Evolutionary conservation across 208 protist species (phyloP), one percentile per base, ranked within the genome.

Genomic region (Acanthamoeba rhysodes): DNA sequence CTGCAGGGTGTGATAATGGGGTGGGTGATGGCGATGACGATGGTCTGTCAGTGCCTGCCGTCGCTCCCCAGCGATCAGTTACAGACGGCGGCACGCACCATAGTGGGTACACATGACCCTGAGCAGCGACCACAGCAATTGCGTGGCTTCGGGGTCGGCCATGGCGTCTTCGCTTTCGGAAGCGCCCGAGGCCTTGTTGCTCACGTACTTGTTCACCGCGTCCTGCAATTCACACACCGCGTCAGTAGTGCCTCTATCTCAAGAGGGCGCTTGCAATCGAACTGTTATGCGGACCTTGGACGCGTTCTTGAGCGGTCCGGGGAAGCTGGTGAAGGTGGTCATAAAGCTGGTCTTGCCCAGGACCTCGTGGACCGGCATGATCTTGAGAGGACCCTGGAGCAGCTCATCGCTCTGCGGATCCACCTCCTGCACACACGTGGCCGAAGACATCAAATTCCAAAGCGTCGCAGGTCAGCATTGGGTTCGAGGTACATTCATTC

Each of bases 81-180:
- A 41, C 37, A 41, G 37, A 41, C 37, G 37, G 37, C 37, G 66
- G 0, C 10, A 85, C 76, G 20, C 45, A 85, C 76, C 80, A 59
- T 88, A 88, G 50, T 88, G 80, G 22, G 41, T 64, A 48, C 80
- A 88, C 80, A 88, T 88, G n/a, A 88, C 34, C 80, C 59, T 88
- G 50, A 88, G 53, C 80, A 88, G 80, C 2, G 50, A 24, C 80
- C 80, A 88, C 80, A 88, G 34, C 8, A 88, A 48, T 8, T 88
- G 80, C 22, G 53, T 41, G 24, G 20, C 80, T 41, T 88, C 80
- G 16, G 80, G 53, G 34, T 66, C 41, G n/a, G 53, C 53, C 27
- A 66, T 64, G 8, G 41, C 80, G n/a, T 88, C 80, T 66, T 55
- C 50, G 53, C 53, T 88, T 59, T 88, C 80, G 22, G 70, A 16